Conservation (phyloP, 495 filamentous ascomycete genomes). For the Neurospora intermedia region DNA sequence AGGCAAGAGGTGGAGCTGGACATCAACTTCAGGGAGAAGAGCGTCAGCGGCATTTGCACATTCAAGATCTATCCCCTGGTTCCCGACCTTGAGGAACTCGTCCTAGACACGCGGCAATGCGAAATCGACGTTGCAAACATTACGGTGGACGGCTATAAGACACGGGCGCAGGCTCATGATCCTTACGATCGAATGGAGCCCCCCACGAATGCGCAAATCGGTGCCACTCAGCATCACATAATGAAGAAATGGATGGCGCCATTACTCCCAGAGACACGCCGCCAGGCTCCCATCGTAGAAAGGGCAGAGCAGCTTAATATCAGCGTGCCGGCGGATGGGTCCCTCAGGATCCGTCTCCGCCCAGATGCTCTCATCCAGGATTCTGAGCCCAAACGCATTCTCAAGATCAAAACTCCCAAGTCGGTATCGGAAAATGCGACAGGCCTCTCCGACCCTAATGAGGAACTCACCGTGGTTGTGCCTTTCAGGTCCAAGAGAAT, state of each 20-base stretch:
- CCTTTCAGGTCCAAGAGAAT: constrained; percentile 64
- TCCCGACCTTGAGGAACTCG: constrained; percentile 56
- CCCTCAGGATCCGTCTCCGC: constrained; percentile 30
- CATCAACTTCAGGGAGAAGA: constrained; percentile 66
- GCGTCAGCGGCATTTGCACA: constrained; percentile 67
- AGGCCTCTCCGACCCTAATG: constrained; percentile 18
- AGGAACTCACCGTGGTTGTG: constrained; percentile 42
- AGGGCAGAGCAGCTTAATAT: constrained; percentile 24
- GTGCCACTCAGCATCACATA: constrained; percentile 70
- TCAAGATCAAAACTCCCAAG: constrained; percentile 24
- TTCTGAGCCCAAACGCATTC: constrained; percentile 18
- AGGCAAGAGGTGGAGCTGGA: constrained; percentile 83
- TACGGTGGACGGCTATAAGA: constrained; percentile 58
- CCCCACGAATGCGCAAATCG: constrained; percentile 41
- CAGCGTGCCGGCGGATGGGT: constrained; percentile 33
- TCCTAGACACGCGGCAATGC: constrained; percentile 79
- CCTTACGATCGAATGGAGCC: constrained; percentile 59
- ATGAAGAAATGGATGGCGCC: constrained; percentile 53
- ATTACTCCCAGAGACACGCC: constrained; percentile 43
- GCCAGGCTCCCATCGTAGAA: constrained; percentile 30
- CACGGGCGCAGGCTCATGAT: constrained; percentile 55
- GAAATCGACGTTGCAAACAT: constrained; percentile 51
- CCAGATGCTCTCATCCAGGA: constrained; percentile 22
- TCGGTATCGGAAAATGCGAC: constrained; percentile 17
- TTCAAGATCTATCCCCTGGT: constrained; percentile 64